A percentile compares a stretch with the other conserved stretches of the same genome.
Conservation (phyloP, 139 green algal genomes). For the Astrephomene gubernaculifera region DNA sequence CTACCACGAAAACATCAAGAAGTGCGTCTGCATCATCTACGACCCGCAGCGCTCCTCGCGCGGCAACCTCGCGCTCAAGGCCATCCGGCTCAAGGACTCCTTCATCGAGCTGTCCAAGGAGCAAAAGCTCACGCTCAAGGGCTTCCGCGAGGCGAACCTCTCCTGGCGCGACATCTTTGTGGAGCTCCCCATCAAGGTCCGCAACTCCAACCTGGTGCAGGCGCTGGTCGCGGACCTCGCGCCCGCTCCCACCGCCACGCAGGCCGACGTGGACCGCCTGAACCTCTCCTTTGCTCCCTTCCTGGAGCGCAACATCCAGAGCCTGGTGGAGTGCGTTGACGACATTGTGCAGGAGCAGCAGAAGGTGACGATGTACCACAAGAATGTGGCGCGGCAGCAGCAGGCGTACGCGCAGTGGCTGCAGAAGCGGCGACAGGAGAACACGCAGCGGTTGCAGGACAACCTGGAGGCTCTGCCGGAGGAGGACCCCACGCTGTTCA, state of each 20-base stretch:
- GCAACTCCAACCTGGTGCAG: constrained; percentile 67
- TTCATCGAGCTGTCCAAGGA: constrained; percentile 94
- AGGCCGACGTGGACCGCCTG: constrained; percentile 83
- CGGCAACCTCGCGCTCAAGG: constrained; percentile 77
- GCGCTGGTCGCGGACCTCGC: constrained; percentile 82
- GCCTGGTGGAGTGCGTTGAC: constrained; percentile 94
- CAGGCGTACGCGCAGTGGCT: constrained; percentile 78
- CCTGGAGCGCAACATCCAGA: constrained; percentile 92
- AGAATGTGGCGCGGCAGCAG: constrained; percentile 82
- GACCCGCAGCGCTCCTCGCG: constrained; percentile 77
- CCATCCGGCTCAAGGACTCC: constrained; percentile 89
- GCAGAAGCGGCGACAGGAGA: constrained; percentile 91
- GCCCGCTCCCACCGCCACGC: constrained; percentile 46
- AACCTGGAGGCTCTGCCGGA: constrained; percentile 92
- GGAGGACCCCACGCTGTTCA: constrained; percentile 93
- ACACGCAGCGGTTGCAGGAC: constrained; percentile 59
- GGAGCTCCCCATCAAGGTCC: constrained; percentile 91
- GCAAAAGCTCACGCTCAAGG: constrained; percentile 71
- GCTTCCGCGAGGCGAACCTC: constrained; percentile 76
- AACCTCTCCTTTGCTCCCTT: constrained; percentile 79
- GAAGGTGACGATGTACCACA: constrained; percentile 86
- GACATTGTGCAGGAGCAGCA: constrained; percentile 88
- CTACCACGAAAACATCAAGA: constrained; percentile 97
- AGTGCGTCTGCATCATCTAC: constrained; percentile 97
- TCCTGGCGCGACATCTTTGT: constrained; percentile 94